Conservation (phyloP, 768 basidiomycete species). For the Kwoniella mangroviensis region DNA sequence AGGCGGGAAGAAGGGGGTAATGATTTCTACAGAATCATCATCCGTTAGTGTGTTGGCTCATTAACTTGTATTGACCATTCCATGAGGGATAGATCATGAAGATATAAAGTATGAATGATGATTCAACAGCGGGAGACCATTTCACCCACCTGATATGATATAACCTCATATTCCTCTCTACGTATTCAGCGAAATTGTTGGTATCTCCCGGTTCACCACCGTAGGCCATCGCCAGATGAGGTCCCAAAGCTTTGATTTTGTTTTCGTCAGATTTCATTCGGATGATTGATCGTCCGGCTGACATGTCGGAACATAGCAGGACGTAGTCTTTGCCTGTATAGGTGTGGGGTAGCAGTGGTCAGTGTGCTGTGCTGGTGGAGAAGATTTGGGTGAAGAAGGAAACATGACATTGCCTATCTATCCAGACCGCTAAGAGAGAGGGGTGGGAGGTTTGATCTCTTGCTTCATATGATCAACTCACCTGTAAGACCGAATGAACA, state of each 20-base stretch:
- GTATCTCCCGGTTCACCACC: constrained; percentile 98
- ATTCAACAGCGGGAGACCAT: background rate
- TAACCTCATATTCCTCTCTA: constrained; percentile 92
- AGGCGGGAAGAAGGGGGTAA: constrained; percentile 82
- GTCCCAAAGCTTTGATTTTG: constrained; percentile 89
- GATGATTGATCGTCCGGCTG: constrained; percentile 85
- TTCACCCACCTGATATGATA: constrained; percentile 81
- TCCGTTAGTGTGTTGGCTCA: background rate
- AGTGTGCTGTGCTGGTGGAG: background rate
- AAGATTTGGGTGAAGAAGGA: too few relatives aligned
- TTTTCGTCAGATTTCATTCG: constrained; percentile 98
- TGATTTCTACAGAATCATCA: constrained; percentile 63
- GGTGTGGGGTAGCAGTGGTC: background rate
- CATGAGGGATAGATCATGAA: too few relatives aligned
- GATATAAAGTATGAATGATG: background rate
- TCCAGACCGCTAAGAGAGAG: background rate
- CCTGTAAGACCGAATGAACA: constrained; percentile 81
- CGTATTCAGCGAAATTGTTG: constrained; percentile 91
- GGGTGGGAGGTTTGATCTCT: background rate
- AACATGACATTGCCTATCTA: too few relatives aligned
- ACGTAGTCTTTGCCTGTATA: constrained; percentile 82
- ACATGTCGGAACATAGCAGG: constrained; percentile 88
- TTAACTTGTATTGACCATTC: background rate
- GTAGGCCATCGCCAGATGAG: constrained; percentile 91
- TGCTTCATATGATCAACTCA: constrained; percentile 14